Evolutionary conservation across 495 filamentous ascomycete genomes (phyloP).

Genomic region (Paragyromitra xinjiangensis): DNA sequence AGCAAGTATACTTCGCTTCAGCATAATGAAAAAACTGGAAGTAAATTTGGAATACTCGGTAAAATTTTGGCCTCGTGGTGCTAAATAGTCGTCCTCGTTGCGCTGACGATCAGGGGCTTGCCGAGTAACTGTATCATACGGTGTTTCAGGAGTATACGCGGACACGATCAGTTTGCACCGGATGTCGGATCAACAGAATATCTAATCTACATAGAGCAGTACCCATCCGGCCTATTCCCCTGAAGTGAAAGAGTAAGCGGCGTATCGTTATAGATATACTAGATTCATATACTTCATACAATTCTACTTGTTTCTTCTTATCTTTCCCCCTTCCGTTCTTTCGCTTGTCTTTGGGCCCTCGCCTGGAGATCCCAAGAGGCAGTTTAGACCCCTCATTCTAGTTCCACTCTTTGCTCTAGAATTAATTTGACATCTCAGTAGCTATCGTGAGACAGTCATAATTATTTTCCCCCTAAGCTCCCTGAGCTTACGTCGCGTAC

Average conservation of each 20-base stretch:
- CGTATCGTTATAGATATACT: slow-evolving; percentile 26
- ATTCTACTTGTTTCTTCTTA: neutral
- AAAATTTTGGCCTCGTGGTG: neutral
- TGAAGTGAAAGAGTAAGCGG: slow-evolving; percentile 13
- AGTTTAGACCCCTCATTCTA: neutral
- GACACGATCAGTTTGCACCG: slow-evolving; percentile 1
- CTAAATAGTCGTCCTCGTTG: neutral
- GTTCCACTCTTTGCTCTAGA: neutral
- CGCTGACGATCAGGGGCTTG: slow-evolving; percentile 24
- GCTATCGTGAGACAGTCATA: slow-evolving; percentile 29
- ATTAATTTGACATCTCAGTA: slow-evolving; percentile 3
- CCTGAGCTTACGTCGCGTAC: slow-evolving; percentile 5
- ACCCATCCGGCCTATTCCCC: neutral
- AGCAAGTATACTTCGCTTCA: neutral
- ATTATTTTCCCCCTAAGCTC: neutral
- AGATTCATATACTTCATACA: slow-evolving; percentile 31
- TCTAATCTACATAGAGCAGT: slow-evolving; percentile 24
- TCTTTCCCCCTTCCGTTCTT: neutral
- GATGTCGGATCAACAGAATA: neutral
- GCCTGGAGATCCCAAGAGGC: neutral
- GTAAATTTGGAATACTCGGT: slow-evolving; percentile 10
- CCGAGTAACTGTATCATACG: slow-evolving; percentile 25
- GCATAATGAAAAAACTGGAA: neutral
- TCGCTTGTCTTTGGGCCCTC: slow-evolving; percentile 4
- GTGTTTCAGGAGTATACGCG: slow-evolving; percentile 25